Evolutionary conservation across 2,329 filamentous ascomycete species (phyloP), one percentile per base, ranked within the genome.

Genomic region (Ceratocystis alfenasii): DNA sequence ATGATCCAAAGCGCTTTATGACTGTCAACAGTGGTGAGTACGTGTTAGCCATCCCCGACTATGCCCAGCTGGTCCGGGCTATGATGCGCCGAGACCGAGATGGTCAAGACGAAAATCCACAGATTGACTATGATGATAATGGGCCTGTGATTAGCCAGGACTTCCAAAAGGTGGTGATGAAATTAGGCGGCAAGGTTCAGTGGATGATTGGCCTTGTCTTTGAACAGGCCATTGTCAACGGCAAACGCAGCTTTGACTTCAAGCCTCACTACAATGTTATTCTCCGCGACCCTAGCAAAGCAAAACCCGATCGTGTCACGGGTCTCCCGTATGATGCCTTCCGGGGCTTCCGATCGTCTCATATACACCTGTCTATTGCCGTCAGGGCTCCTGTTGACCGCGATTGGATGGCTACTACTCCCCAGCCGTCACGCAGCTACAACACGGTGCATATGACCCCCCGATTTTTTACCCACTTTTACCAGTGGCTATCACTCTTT

Each of bases 81-180:
- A 81, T 84, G 63, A 76, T 75, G 36, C 77, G 77, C 20, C 77
- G 74, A 36, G 73, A 73, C 22, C 77, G 74, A 36, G 73, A 73
- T 28, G 82, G 78, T 44, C 79, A 86, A 64, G 78, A 81, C 60
- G 83, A 85, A 63, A 50, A 36, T 17, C 65, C 64, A 8, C 36
- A 25, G 44, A 7, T 30, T 17, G 53, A 15, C 2, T 12, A 45
- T 20, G 63, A 65, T 5, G 41, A 30, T n/a, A 36, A 17, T 30
- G 41, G 50, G 2, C 59, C 59, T 8, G 45, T 66, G 8, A 25
- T 53, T 20, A 64, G 64, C 17, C 88, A 91, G n/a, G 81, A 87
- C 0, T 99, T 99, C 80, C 96, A 96, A 75, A 99, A 99, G 76
- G 94, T 97, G 2, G 85, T 96, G 63, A 97, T 99, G 93, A 99